Percentiles rank a stretch among this genome's conserved stretches.
phyloP scores from a whole-genome alignment of 2,329 filamentous ascomycete species.

The Calonectria leucothoes region DNA sequence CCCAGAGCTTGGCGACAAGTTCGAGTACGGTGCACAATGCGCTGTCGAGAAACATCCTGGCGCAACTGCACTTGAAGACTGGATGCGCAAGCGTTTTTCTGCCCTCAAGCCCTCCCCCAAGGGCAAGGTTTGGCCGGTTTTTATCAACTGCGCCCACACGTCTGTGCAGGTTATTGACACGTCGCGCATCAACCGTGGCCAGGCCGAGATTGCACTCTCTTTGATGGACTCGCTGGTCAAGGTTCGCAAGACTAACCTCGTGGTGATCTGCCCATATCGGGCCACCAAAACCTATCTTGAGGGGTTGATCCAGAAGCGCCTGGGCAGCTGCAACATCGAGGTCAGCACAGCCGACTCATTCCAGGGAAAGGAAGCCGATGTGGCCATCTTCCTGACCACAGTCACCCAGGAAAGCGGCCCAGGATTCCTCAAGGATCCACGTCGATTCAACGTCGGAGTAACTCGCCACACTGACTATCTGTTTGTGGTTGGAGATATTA shows the following conservation, averaged over 20 bases:
- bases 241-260: neutral
- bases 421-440: constrained; percentile 14
- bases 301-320: neutral
- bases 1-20: neutral
- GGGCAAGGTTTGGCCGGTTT: neutral
- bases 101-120: neutral
- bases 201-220: constrained; percentile 3
- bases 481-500: constrained; percentile 16
- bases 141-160: neutral
- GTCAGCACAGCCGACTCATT: constrained; percentile 16
- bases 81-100: neutral
- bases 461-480: constrained; percentile 12
- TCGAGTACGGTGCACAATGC: neutral
- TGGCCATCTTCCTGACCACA: constrained; percentile 10
- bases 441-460: constrained; percentile 9
- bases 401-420: constrained; percentile 10
- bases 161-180: neutral
- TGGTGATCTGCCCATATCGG: neutral
- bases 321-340: neutral
- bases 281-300: constrained; percentile 3
- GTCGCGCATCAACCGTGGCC: neutral
- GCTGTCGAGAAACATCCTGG: neutral
- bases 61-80: neutral
- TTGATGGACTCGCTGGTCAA: constrained; percentile 5
- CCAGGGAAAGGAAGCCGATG: constrained; percentile 9